These are phyloP conservation scores for Zelopaecilomyces penicillatus DNA, from an alignment of 2,329 filamentous ascomycete species.

Conservation along the genomic window DNA sequence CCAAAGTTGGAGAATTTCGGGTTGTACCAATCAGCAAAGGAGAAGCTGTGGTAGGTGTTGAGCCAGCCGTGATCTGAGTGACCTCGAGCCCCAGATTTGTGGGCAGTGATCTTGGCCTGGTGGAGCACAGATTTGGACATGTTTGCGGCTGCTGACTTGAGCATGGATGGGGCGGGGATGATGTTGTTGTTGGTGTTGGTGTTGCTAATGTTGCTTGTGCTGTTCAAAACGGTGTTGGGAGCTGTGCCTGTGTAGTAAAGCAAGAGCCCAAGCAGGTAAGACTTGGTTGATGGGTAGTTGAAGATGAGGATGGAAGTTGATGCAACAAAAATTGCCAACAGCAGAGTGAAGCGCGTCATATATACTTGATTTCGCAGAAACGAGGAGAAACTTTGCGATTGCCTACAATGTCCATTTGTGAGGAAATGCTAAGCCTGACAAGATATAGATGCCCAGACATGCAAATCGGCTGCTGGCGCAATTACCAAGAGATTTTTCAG, in stretches of 20 bases:
- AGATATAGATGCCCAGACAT: neutral
- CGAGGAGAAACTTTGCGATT: constrained; percentile 16
- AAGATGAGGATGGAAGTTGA: constrained; percentile 30
- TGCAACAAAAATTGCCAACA: constrained; percentile 27
- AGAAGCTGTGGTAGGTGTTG: constrained; percentile 80
- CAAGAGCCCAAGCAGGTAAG: constrained; percentile 13
- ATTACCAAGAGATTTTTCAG: constrained; percentile 9
- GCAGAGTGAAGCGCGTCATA: constrained; percentile 28
- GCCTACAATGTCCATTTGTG: constrained; percentile 5
- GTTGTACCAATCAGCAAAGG: constrained; percentile 66
- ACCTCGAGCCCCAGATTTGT: constrained; percentile 63
- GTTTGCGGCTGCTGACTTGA: constrained; percentile 29
- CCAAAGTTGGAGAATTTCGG: constrained; percentile 62
- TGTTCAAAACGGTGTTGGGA: constrained; percentile 9
- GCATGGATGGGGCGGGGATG: constrained; percentile 17
- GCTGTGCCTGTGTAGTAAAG: constrained; percentile 12
- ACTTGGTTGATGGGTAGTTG: constrained; percentile 18
- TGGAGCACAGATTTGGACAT: constrained; percentile 54
- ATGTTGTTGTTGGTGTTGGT: constrained; percentile 4
- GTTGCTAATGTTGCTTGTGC: constrained; percentile 8
- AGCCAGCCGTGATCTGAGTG: constrained; percentile 82
- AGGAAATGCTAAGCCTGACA: constrained; percentile 7
- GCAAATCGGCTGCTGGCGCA: neutral
- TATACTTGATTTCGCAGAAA: constrained; percentile 23
- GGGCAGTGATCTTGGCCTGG: constrained; percentile 65